These are phyloP conservation scores for Tephrocybe sp. DNA, from an alignment of 768 basidiomycete genomes.

Conservation along the genomic window DNA sequence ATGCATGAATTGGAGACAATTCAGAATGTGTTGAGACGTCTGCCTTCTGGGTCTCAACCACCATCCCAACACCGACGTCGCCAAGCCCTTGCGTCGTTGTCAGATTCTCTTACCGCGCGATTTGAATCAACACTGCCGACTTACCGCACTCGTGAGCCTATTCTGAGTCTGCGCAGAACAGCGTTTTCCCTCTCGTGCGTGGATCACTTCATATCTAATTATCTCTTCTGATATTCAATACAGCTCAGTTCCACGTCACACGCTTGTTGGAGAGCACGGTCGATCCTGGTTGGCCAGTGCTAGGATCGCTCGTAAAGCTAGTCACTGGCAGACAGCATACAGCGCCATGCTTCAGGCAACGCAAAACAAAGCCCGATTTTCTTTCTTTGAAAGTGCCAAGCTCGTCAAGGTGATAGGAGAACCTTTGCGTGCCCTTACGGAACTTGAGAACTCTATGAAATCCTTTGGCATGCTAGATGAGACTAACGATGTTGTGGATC, in stretches of 20 bases:
- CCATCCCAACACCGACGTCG: constrained; percentile 31
- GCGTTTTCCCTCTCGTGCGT: constrained; percentile 74
- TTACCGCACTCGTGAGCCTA: constrained; percentile 84
- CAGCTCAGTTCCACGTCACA: constrained; percentile 34
- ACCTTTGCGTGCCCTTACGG: constrained; percentile 81
- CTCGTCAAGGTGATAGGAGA: constrained; percentile 79
- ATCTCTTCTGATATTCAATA: constrained; percentile 9
- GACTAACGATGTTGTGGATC: constrained; percentile 47
- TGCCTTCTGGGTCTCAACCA: constrained; percentile 39
- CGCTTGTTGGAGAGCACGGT: constrained; percentile 64
- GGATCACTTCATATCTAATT: background rate
- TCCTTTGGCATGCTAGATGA: constrained; percentile 47
- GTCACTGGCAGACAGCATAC: constrained; percentile 95
- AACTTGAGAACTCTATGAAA: constrained; percentile 76
- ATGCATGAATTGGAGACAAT: constrained; percentile 84
- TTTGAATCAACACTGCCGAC: constrained; percentile 81
- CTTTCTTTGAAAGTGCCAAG: constrained; percentile 90
- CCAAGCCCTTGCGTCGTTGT: constrained; percentile 43
- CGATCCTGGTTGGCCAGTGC: constrained; percentile 89
- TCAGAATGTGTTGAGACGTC: constrained; percentile 38
- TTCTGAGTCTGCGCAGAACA: constrained; percentile 86
- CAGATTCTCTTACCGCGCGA: constrained; percentile 55
- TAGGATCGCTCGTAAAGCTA: constrained; percentile 95
- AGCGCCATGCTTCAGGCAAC: constrained; percentile 92
- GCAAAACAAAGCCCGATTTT: constrained; percentile 66